Evolutionary conservation across 2,329 filamentous ascomycete genomes (phyloP).

Genomic region (Cladophialophora chaetospira): DNA sequence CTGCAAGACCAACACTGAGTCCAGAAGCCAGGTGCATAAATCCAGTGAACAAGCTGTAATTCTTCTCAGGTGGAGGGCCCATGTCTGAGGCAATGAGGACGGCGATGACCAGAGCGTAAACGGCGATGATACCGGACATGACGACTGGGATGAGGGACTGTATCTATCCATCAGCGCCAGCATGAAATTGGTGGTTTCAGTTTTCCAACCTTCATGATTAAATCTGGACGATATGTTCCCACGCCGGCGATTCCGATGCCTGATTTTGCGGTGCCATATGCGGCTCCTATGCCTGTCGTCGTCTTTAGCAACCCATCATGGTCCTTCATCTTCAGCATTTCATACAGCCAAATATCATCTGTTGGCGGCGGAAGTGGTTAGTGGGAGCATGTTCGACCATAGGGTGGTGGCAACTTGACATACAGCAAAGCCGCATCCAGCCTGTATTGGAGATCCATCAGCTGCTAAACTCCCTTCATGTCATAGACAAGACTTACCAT

Average conservation of each 20-base stretch:
- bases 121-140: conserved; percentile 99
- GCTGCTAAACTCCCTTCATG: not conserved
- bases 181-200: not conserved
- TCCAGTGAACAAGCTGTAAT: conserved; percentile 83
- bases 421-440: conserved; percentile 53
- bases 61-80: conserved; percentile 65
- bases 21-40: conserved; percentile 94
- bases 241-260: conserved; percentile 69
- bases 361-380: conserved; percentile 21
- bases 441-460: conserved; percentile 36
- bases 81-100: conserved; percentile 94
- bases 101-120: conserved; percentile 95
- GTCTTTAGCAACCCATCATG: conserved; percentile 27
- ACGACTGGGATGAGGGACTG: conserved; percentile 59
- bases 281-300: conserved; percentile 61
- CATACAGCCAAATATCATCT: conserved; percentile 57
- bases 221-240: conserved; percentile 65
- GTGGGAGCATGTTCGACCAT: not conserved
- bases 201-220: conserved; percentile 65
- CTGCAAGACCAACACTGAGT: conserved; percentile 86
- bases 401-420: not conserved
- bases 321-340: not conserved
- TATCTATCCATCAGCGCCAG: conserved; percentile 2
- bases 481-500: conserved; percentile 55
- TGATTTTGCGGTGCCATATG: conserved; percentile 69